Evolutionary conservation across 441 rosid species (phyloP).

Genomic region (Euphorbia celastroides): DNA sequence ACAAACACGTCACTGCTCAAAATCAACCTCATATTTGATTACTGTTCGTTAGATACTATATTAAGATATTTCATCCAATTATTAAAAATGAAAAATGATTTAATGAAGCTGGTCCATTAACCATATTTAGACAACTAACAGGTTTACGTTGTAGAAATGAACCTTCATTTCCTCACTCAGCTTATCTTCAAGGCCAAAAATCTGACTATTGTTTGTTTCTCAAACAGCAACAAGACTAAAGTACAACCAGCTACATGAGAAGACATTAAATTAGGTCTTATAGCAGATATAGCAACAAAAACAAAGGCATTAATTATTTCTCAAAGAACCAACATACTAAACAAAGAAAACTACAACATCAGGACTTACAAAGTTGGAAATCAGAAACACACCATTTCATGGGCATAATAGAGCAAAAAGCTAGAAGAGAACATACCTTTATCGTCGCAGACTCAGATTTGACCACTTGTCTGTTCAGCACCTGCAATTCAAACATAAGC

Average conservation of each 20-base stretch:
- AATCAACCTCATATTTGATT: not conserved
- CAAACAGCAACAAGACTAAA: not conserved
- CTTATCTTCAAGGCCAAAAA: not conserved
- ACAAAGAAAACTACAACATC: not conserved
- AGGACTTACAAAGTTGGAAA: not conserved
- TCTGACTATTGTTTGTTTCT: not conserved
- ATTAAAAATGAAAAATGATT: not conserved
- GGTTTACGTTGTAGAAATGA: not conserved
- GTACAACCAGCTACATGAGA: not conserved
- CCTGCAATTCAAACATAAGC: constrained; percentile 34
- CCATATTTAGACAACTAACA: not conserved
- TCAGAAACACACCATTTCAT: not conserved
- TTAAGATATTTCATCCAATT: not conserved
- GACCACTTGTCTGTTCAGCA: constrained; percentile 70
- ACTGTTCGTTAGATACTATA: not conserved
- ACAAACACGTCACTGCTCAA: not conserved
- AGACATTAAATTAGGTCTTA: not conserved
- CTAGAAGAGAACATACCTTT: constrained; percentile 38
- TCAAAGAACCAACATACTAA: not conserved
- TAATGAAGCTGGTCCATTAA: constrained; percentile 4
- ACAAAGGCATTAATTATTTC: not conserved
- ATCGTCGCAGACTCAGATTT: constrained; percentile 92
- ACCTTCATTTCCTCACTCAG: not conserved
- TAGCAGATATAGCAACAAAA: not conserved
- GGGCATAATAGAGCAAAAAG: not conserved